Evolutionary conservation across 2,329 filamentous ascomycete species (phyloP).

Genomic region (Tolypocladium tropicale): DNA sequence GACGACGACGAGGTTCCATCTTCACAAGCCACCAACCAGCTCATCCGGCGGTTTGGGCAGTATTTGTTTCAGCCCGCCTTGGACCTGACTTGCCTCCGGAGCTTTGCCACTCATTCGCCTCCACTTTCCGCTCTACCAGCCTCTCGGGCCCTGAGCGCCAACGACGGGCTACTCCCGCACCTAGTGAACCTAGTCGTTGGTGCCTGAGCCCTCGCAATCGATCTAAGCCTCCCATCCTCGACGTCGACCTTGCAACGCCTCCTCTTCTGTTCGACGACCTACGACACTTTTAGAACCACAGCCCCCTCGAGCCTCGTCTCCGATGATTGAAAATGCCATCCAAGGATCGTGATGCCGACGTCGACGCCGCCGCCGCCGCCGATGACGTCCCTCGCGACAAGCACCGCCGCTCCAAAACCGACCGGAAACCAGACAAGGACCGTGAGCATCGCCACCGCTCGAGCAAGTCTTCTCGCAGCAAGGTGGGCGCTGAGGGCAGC

Average conservation of each 20-base stretch:
- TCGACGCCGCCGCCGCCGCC: slow-evolving; percentile 14
- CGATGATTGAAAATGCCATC: slow-evolving; percentile 28
- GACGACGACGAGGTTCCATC: background rate
- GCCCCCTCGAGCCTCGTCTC: slow-evolving; percentile 2
- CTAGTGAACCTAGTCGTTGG: background rate
- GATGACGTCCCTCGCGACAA: slow-evolving; percentile 30
- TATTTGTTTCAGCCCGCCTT: background rate
- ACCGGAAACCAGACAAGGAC: slow-evolving; percentile 24
- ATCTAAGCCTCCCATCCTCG: background rate
- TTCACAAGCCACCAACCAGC: background rate
- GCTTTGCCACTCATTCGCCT: background rate
- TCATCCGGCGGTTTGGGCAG: background rate
- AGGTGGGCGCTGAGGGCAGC: slow-evolving; percentile 26
- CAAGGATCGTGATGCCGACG: slow-evolving; percentile 31
- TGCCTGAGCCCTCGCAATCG: background rate
- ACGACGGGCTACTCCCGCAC: background rate
- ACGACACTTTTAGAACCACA: background rate
- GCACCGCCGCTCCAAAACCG: slow-evolving; percentile 26
- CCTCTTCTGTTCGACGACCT: background rate
- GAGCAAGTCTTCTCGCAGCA: slow-evolving; percentile 30
- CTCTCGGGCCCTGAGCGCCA: background rate
- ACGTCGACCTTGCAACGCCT: background rate
- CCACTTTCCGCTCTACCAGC: too few relatives aligned
- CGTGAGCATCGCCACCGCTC: slow-evolving; percentile 27
- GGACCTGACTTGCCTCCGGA: background rate